A percentile compares a stretch with the other conserved stretches of the same genome.
Conservation (phyloP, 2,329 filamentous ascomycete species). For the Blastomyces percursus region DNA sequence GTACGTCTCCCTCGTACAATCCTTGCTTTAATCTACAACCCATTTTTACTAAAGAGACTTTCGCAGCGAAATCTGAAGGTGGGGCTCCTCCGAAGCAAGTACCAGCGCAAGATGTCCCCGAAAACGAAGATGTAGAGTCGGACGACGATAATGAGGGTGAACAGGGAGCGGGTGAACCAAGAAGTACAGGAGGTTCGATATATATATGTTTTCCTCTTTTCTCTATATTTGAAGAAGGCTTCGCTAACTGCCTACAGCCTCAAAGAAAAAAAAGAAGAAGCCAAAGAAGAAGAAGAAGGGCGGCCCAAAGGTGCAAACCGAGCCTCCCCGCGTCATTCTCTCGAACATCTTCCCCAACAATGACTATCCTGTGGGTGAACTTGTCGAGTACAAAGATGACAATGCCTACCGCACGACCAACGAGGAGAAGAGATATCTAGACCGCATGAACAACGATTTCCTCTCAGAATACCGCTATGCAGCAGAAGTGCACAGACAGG, state of each 20-base stretch:
- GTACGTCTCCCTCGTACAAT: constrained; percentile 20
- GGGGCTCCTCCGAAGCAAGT: constrained; percentile 23
- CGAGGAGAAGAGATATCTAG: constrained; percentile 74
- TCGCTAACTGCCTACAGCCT: constrained; percentile 15
- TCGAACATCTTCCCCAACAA: constrained; percentile 62
- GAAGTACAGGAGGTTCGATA: constrained; percentile 27
- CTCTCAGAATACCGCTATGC: constrained; percentile 70
- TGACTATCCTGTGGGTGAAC: constrained; percentile 65
- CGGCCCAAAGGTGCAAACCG: constrained; percentile 58
- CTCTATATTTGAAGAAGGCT: constrained; percentile 1
- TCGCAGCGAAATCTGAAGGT: constrained; percentile 30
- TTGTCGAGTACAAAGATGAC: constrained; percentile 65
- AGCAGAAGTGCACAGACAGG: constrained; percentile 81
- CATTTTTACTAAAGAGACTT: constrained; percentile 7
- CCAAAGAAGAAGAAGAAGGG: constrained; percentile 58
- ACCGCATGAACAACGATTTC: constrained; percentile 70
- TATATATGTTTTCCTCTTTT: neutral
- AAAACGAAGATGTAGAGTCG: constrained; percentile 41
- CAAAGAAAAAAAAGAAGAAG: constrained; percentile 74
- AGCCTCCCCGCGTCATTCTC: constrained; percentile 62
- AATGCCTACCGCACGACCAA: constrained; percentile 68
- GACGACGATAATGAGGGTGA: constrained; percentile 45
- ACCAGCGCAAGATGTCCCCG: constrained; percentile 24
- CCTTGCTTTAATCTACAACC: neutral
- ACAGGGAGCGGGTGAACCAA: constrained; percentile 28